phyloP scores from a whole-genome alignment of 2,329 filamentous ascomycete genomes.

The Paraphaeosphaeria minitans region DNA sequence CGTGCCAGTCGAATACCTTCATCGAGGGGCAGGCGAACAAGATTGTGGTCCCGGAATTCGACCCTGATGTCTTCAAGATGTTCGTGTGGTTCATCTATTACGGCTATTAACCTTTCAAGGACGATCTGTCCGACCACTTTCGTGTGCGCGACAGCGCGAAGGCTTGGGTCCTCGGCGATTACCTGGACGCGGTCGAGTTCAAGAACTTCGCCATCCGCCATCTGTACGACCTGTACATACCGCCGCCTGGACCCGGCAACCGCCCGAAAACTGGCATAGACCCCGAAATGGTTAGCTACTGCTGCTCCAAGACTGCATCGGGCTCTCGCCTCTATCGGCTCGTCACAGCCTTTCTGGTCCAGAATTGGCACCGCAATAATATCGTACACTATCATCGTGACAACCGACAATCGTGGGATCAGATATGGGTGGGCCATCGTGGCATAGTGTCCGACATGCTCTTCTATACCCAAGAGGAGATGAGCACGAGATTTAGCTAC shows the following conservation, averaged over 20 bases:
- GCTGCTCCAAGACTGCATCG: neutral
- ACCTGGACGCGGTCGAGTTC: conserved; percentile 14
- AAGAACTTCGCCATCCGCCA: conserved; percentile 8
- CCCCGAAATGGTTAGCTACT: neutral
- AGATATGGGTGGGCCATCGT: no score
- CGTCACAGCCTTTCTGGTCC: neutral
- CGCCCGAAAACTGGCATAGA: neutral
- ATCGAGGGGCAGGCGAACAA: neutral
- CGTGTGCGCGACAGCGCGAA: conserved; percentile 4
- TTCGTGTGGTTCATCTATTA: conserved; percentile 16
- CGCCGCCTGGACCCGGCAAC: neutral
- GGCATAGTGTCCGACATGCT: no score
- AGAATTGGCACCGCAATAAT: neutral
- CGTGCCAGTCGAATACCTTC: neutral
- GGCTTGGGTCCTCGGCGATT: conserved; percentile 18
- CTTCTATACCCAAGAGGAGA: no score
- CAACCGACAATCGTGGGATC: no score
- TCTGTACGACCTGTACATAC: neutral
- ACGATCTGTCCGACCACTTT: conserved; percentile 1
- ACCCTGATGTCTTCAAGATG: conserved; percentile 10
- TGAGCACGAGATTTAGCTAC: no score
- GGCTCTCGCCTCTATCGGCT: neutral
- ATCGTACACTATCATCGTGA: neutral
- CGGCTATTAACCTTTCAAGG: conserved; percentile 2
- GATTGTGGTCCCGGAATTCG: conserved; percentile 1